A percentile compares a stretch with the other conserved stretches of the same genome.
Conservation (phyloP, 1,284 basidiomycete species). For the Pyrrhoderma noxium region DNA sequence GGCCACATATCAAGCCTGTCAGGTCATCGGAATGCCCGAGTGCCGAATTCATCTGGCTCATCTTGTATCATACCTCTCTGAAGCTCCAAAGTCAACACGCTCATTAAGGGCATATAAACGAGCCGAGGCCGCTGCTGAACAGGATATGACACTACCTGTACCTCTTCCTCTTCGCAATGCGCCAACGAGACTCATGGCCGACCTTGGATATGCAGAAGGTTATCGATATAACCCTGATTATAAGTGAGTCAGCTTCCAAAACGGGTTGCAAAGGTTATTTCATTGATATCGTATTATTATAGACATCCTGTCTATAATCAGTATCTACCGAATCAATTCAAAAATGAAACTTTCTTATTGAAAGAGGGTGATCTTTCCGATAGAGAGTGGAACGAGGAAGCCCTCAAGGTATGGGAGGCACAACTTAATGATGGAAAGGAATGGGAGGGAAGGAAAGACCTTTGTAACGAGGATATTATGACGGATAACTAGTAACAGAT, state of each 20-base stretch:
- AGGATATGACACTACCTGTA: conserved; percentile 50
- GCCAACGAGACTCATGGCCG: conserved; percentile 77
- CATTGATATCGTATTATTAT: conserved; percentile 10
- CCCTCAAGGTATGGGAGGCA: conserved; percentile 65
- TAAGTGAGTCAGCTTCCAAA: conserved; percentile 48
- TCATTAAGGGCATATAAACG: conserved; percentile 72
- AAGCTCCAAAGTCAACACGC: conserved; percentile 79
- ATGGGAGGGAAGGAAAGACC: conserved; percentile 50
- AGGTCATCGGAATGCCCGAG: conserved; percentile 81
- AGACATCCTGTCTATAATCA: conserved; percentile 72
- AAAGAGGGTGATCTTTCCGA: conserved; percentile 42
- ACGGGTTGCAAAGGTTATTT: too few relatives aligned
- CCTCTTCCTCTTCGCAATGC: conserved; percentile 83
- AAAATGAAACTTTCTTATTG: conserved; percentile 43
- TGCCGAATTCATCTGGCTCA: conserved; percentile 75
- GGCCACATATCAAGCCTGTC: conserved; percentile 73
- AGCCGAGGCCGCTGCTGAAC: conserved; percentile 57
- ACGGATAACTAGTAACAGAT: background rate
- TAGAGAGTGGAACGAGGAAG: conserved; percentile 73
- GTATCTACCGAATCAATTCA: conserved; percentile 43
- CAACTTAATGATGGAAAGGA: conserved; percentile 50
- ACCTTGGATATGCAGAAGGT: conserved; percentile 66
- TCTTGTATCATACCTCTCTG: conserved; percentile 74
- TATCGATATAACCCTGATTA: conserved; percentile 80
- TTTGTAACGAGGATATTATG: background rate